Evolutionary conservation across 345 rosid species (phyloP).

Genomic region (Citrus hindsii): DNA sequence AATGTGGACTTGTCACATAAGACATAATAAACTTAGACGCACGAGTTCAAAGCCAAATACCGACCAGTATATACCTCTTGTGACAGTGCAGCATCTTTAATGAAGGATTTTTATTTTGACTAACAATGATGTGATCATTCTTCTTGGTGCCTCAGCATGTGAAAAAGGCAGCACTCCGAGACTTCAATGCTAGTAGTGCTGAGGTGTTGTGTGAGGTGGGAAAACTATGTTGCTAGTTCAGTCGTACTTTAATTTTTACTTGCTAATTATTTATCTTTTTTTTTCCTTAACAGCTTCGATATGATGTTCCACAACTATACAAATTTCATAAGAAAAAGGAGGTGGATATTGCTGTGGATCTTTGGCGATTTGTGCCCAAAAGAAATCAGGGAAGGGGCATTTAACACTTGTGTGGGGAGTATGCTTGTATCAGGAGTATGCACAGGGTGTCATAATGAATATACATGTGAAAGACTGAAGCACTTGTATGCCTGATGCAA

Average conservation of each 20-base stretch:
- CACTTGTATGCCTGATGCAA: not conserved
- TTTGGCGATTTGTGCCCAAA: conserved; percentile 87
- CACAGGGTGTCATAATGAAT: not conserved
- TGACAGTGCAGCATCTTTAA: not conserved
- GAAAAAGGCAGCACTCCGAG: conserved; percentile 66
- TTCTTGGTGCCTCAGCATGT: conserved; percentile 50
- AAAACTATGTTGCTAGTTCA: not conserved
- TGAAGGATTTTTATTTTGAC: not conserved
- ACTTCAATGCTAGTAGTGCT: conserved; percentile 77
- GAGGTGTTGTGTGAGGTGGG: conserved; percentile 84
- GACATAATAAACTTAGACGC: not conserved
- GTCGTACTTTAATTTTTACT: not conserved
- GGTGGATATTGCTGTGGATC: conserved; percentile 89
- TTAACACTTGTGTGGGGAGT: not conserved
- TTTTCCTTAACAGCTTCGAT: conserved; percentile 56
- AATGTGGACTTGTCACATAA: not conserved
- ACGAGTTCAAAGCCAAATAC: not conserved
- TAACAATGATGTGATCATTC: not conserved
- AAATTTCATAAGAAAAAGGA: conserved; percentile 85
- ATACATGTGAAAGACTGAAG: not conserved
- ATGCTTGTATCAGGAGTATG: not conserved
- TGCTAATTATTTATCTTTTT: not conserved
- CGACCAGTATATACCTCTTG: not conserved
- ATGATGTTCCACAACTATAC: conserved; percentile 73
- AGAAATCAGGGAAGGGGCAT: conserved; percentile 10